Evolutionary conservation across 148 eudicot genomes (phyloP).

Genomic region (Talinum fruticosum): DNA sequence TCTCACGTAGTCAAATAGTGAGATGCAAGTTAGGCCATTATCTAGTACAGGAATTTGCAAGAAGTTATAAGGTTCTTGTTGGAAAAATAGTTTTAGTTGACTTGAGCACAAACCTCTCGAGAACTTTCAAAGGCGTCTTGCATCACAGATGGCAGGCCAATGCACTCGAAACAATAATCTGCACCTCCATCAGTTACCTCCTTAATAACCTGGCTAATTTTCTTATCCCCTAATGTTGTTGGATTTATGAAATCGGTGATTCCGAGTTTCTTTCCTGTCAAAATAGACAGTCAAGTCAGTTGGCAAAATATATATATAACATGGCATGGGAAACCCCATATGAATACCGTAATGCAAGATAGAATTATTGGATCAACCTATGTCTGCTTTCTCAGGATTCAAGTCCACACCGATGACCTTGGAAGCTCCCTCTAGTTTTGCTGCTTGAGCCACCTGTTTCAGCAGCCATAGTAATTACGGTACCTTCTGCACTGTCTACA

Average conservation of each 20-base stretch:
- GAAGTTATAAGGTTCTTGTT: too few relatives aligned
- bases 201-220: constrained; percentile 42
- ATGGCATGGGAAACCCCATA: not conserved
- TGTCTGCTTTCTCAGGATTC: constrained; percentile 53
- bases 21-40: not conserved
- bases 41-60: not conserved
- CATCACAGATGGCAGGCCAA: constrained; percentile 44
- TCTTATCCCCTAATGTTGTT: constrained; percentile 30
- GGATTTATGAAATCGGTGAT: constrained; percentile 61
- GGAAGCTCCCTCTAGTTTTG: constrained; percentile 55
- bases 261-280: constrained; percentile 57
- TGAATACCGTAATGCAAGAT: not conserved
- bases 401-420: constrained; percentile 64
- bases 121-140: constrained; percentile 46
- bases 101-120: constrained; percentile 33
- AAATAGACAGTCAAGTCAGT: not conserved
- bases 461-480: not conserved
- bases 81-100: too few relatives aligned
- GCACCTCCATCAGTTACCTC: constrained; percentile 59
- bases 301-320: too few relatives aligned
- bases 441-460: constrained; percentile 64
- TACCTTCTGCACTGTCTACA: too few relatives aligned
- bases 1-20: not conserved
- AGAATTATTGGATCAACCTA: constrained; percentile 37
- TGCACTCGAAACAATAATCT: constrained; percentile 61